phyloP scores from a whole-genome alignment of 345 rosid species.

The Erodium maritimum region DNA sequence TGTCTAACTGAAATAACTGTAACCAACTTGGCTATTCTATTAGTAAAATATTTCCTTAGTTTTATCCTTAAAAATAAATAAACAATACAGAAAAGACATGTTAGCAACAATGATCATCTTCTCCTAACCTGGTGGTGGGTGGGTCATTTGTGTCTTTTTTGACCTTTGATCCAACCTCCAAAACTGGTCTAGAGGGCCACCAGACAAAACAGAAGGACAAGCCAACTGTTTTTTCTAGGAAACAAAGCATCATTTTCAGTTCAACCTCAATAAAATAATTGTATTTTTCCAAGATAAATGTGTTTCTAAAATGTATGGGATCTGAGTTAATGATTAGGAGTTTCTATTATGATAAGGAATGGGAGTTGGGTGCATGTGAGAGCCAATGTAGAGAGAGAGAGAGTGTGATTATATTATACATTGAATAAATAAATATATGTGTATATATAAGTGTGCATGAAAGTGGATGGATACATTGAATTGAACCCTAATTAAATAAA shows the following conservation, averaged over 20 bases:
- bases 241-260: neutral
- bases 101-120: neutral
- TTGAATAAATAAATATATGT: no score
- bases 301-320: constrained; percentile 3
- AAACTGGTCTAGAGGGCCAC: neutral
- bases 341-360: constrained; percentile 4
- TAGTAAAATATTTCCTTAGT: neutral
- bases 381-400: neutral
- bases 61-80: neutral
- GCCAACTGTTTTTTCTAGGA: neutral
- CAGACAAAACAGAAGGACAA: neutral
- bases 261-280: neutral
- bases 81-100: neutral
- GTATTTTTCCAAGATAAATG: neutral
- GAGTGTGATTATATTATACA: no score
- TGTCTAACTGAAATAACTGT: neutral
- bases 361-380: constrained; percentile 18
- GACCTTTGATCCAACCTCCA: neutral
- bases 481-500: constrained; percentile 3
- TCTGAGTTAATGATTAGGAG: constrained; percentile 28
- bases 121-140: neutral
- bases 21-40: neutral
- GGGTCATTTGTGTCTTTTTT: neutral
- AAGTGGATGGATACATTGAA: constrained; percentile 11
- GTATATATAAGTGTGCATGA: neutral